Base-by-base conservation (phyloP, 805 yeast genomes). In the Barnettozyma californica region DNA sequence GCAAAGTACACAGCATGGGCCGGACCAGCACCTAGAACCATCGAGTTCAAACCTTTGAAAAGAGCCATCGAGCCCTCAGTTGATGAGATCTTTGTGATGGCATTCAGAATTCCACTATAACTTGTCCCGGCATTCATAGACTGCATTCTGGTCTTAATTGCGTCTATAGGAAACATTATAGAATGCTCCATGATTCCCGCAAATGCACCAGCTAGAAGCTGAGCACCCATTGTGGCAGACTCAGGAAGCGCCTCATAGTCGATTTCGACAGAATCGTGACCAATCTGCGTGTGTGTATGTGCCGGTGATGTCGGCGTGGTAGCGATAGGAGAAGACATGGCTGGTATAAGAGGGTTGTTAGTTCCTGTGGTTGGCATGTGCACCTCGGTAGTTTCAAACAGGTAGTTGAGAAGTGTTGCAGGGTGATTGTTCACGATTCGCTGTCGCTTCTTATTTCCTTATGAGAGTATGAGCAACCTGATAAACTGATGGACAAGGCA, bases 101-200 rank as follows among this genome's bases (percentile, higher is more conserved):
- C 81, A 40, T 77, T 73, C 25, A 88, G 70, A 38, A 92, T 76
- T 19, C 82, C 75, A 14, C 64, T 44, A 10, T 65, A 58, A 1
- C 58, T 49, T 2, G 63, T 58, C 18, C 42, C 29, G 9, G 43
- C 45, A 31, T 49, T 51, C 46, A 51, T 19, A 4, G 63, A 51
- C 65, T 92, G 99, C 92, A 92, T 88, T 62, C 99, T 75, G 6
- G 98, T 94, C 71, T 92, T 92, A 57, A 92, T 78, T n/a, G 95
- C 92, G 65, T 92, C 99, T 37, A 92, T 81, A 2, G 99, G 99
- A 64, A 83, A 92, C 97, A 92, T 89, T 41, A 92, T 89, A 1
- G 96, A 83, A 68, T 92, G 99, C 65, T 92, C 99, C 97, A 92
- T 88, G 48, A 94, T 88, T 25, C 99, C 99, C n/a, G 99, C 98